Base-by-base conservation (phyloP, 2,329 filamentous ascomycete genomes). In the Alternaria tenuissima region DNA sequence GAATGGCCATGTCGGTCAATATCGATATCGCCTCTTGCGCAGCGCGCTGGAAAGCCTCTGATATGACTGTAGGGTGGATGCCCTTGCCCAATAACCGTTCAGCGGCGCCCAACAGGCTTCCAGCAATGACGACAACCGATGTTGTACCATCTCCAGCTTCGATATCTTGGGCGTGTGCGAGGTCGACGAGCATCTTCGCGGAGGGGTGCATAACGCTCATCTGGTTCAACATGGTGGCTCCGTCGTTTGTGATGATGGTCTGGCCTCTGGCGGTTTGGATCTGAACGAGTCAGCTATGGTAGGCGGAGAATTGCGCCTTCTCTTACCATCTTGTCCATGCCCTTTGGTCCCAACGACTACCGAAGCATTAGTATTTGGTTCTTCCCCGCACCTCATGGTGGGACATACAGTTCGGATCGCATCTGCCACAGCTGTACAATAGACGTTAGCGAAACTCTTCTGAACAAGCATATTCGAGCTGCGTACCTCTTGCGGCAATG, bases 141-240 rank as follows among this genome's bases (percentile, higher is more conserved):
- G 95, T 99, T 57, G 95, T 99, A 74, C 95, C 96, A 80, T 99
- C 95, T 82, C 95, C 95, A 65, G 95, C 95, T 81, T 99, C 95
- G 63, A 99, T 93, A 84, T 99, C 95, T 81, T 99, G 95, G 68
- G 95, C 95, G 69, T 95, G 92, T 74, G 94, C 96, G 64, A 99
- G 87, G 80, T 99, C 94, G 75, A 99, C 95, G 70, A 99, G 86
- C 95, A 99, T 99, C 84, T 97, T 97, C 52, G 95, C 95, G 49
- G 96, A 96, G n/a, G 95, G 95, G 79, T 99, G 95, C 91, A 99
- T 93, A 69, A 99, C 95, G 68, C 92, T 91, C 95, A 99, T 98
- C 85, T 94, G 94, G 84, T 92, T 96, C 77, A 99, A 84, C 94
- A 99, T 99, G 59, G 95, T 99, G 84, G 96, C 96, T 80, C 95